Evolutionary conservation across 2,329 filamentous ascomycete species (phyloP), one percentile per base, ranked within the genome.

Genomic region (Colletotrichum spaethianum): DNA sequence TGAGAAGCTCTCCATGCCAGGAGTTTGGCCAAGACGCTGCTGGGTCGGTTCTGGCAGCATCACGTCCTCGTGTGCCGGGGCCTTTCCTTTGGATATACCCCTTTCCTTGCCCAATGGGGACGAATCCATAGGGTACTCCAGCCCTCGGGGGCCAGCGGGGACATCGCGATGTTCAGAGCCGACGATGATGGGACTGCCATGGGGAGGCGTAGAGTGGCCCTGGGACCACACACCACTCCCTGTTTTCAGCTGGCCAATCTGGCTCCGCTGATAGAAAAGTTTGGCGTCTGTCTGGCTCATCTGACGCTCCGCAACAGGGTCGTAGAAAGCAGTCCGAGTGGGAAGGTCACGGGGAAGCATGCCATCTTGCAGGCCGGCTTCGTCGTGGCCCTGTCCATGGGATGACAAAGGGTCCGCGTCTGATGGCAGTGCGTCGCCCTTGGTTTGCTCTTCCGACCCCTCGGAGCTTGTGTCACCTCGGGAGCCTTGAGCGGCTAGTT

Each of bases 261-360:
- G 93, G 82, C 94, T 95, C 75, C 94, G 89, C 83, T 98, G 96
- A 82, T 98, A 99, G 84, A 98, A 97, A 74, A 98, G 89, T 82
- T 98, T 98, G 72, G 96, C 94, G 80, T 99, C 96, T 33, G 94
- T 92, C 81, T 98, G 95, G 78, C 93, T 97, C 91, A 98, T 93
- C 79, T 96, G 94, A 78, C 96, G 97, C 83, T 99, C 96, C 64
- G 94, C 93, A 63, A 96, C 93, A 78, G 96, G 94, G 82, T 98
- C 95, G 83, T 97, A 98, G 80, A 95, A 97, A 26, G 95, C 94
- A 11, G 95, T 98, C 80, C 92, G 92, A 73, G 87, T 87, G 42
- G 89, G 90, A 63, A 90, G 79, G 78, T 92, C 90, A 73, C 90
- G 85, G 28, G 85, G 84, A 12, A 92, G 84, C 86, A 92, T 89